Conservation (phyloP, 1,139 yeast genomes). For the Suhomyces anneliseae region DNA sequence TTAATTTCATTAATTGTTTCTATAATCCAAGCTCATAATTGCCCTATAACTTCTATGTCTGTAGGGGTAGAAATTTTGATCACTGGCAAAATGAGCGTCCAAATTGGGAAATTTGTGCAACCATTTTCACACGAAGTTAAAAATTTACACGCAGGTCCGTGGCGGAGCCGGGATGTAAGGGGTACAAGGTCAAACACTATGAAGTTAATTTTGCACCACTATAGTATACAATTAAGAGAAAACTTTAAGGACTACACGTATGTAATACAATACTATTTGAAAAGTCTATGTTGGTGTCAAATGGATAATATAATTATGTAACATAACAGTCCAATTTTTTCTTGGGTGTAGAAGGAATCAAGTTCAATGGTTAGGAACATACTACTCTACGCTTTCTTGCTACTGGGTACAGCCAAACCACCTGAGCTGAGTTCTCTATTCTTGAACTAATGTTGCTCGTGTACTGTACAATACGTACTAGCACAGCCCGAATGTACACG, state of each 20-base stretch:
- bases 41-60: not conserved
- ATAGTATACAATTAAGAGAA: not conserved
- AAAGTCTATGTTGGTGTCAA: not conserved
- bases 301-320: too few species aligned
- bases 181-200: not conserved
- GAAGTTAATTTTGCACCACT: not conserved
- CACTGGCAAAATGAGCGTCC: conserved; percentile 5
- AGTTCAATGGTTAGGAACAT: not conserved
- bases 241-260: not conserved
- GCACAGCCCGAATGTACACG: conserved; percentile 3
- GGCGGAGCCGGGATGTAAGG: conserved; percentile 9
- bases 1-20: not conserved
- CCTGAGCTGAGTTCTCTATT: too few species aligned
- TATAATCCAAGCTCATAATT: conserved; percentile 6
- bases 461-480: not conserved
- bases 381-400: not conserved
- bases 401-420: too few species aligned
- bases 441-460: not conserved
- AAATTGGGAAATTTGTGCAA: conserved; percentile 6
- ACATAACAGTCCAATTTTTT: too few species aligned
- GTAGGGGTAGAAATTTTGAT: conserved; percentile 6
- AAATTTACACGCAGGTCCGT: conserved; percentile 2
- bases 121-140: conserved; percentile 1
- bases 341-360: too few species aligned
- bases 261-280: too few species aligned